These are phyloP conservation scores for Neurospora hispaniola DNA, from an alignment of 495 filamentous ascomycete genomes.

Conservation along the genomic window DNA sequence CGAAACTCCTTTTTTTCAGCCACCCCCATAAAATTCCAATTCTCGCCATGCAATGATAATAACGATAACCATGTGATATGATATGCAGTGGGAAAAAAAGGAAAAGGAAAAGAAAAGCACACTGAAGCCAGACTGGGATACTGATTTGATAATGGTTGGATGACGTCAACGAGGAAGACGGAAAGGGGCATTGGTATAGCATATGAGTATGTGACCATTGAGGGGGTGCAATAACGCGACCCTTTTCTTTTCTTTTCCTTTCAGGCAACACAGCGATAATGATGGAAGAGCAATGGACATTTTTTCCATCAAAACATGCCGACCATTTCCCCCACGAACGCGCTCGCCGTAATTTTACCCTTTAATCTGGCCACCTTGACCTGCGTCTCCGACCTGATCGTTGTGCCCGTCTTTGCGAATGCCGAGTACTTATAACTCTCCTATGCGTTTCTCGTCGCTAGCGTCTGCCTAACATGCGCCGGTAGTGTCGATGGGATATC, in stretches of 20 bases:
- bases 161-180: not conserved
- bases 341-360: not conserved
- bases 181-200: not conserved
- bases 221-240: not conserved
- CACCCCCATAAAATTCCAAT: not conserved
- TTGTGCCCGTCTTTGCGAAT: not conserved
- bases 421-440: not conserved
- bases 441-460: slow-evolving; percentile 5
- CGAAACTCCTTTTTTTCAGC: not conserved
- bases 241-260: not conserved
- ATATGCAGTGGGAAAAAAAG: not conserved
- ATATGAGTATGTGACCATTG: not conserved
- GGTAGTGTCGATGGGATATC: slow-evolving; percentile 36
- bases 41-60: not conserved
- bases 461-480: slow-evolving; percentile 9
- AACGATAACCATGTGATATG: not conserved
- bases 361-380: not conserved
- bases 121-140: not conserved
- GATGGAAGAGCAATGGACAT: not conserved
- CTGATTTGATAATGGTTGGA: not conserved
- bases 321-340: not conserved
- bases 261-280: not conserved
- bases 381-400: not conserved
- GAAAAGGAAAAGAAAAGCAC: not conserved
- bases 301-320: not conserved